Base-by-base conservation (phyloP, 352 stramenopile genomes). In the Globisporangium alternatum region DNA sequence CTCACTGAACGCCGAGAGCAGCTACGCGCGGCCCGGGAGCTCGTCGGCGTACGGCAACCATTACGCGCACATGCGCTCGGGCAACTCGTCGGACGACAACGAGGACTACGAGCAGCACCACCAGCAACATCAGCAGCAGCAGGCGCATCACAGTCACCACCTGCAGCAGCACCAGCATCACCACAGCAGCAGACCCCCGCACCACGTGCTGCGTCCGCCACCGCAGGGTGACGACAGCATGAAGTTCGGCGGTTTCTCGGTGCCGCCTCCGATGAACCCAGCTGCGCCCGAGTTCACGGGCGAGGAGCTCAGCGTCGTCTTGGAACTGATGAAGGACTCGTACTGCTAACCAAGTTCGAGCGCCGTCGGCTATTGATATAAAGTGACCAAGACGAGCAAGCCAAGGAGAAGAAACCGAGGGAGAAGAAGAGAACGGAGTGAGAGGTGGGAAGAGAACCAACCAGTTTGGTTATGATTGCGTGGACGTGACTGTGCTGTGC, bases 241-340 rank as follows among this genome's bases (percentile, higher is more conserved):
- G 62, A 89, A 90, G 69, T 80, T 75, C 53, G 65, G 68, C 22
- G 69, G 68, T 53, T 89, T 88, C 58, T 51, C 75, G 28, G 74
- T 86, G 61, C 79, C 80, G 9, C 72, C 80, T 39, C 75, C 81
- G 0, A 88, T 92, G 76, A 86, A 92, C 48, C 80, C 74, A 13
- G 81, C 83, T 5, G 80, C 78, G 12, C 75, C 83, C 19, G 83
- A 92, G 63, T 88, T 92, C 54, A 90, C 81, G 15, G 81, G 81
- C 21, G 83, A 90, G 69, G 83, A 92, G 63, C 80, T 92, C 8
- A 92, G 71, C 52, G 83, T 86, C 35, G 83, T 92, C 62, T 51
- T 92, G 56, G 81, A 92, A 56, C 78, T 92, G 57, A 92, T 92
- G 83, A 90, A 92, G 66, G 82, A 90, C 53, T 81, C 81, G 55